These are phyloP conservation scores for Aureobasidium leucospermi DNA, from an alignment of 2,329 filamentous ascomycete genomes.

Conservation along the genomic window DNA sequence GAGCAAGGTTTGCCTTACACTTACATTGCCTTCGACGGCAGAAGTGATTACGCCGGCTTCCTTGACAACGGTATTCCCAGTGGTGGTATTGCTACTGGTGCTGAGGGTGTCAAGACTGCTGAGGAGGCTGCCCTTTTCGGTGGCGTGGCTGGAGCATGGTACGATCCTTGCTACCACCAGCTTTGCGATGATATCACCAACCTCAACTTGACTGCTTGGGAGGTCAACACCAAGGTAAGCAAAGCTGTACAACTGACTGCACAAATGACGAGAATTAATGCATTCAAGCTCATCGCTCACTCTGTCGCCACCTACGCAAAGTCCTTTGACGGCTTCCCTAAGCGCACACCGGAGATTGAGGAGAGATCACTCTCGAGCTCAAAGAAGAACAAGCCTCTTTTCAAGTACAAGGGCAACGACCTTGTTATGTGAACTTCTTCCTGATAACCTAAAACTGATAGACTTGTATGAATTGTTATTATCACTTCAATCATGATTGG, in stretches of 20 bases:
- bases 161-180: constrained; percentile 52
- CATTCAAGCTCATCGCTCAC: constrained; percentile 53
- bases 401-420: constrained; percentile 1
- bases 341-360: neutral
- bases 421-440: neutral
- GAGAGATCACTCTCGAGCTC: neutral
- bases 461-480: neutral
- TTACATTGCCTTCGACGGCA: constrained; percentile 68
- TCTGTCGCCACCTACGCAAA: constrained; percentile 59
- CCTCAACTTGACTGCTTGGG: constrained; percentile 46
- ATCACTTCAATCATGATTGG: neutral
- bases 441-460: neutral
- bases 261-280: neutral
- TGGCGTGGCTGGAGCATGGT: constrained; percentile 55
- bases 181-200: constrained; percentile 48
- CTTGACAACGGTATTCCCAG: constrained; percentile 58
- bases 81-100: constrained; percentile 70
- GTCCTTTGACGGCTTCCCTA: constrained; percentile 53
- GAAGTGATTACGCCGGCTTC: constrained; percentile 74
- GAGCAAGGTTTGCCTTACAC: constrained; percentile 57
- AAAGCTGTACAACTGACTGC: neutral
- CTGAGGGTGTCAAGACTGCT: constrained; percentile 66
- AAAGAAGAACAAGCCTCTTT: neutral
- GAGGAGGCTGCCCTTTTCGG: constrained; percentile 61
- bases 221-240: constrained; percentile 43